Conservation (phyloP, 2,329 filamentous ascomycete species). For the Aspergillus fructus region DNA sequence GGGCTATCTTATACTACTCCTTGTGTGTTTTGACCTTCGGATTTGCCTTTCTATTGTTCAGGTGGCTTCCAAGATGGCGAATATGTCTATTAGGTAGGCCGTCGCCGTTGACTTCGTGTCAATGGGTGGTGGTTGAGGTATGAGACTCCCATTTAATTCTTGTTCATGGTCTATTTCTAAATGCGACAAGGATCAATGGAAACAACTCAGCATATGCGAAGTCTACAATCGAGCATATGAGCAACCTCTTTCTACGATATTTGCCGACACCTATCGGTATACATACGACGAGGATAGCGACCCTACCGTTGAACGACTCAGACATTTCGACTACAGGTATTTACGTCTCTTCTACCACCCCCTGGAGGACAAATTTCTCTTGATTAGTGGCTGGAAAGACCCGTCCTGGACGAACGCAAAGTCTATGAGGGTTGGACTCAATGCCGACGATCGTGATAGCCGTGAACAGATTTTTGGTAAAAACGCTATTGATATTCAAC, state of each 20-base stretch:
- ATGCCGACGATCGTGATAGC: conserved; percentile 81
- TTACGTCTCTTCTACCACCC: conserved; percentile 92
- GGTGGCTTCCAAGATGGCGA: conserved; percentile 88
- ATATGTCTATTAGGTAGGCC: conserved; percentile 71
- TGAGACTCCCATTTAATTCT: conserved; percentile 26
- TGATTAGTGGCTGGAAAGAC: conserved; percentile 91
- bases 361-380: conserved; percentile 79
- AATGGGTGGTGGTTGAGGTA: conserved; percentile 90
- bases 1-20: conserved; percentile 66
- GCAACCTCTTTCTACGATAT: conserved; percentile 62
- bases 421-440: conserved; percentile 73
- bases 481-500: conserved; percentile 89
- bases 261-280: conserved; percentile 53
- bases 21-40: conserved; percentile 74
- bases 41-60: conserved; percentile 76
- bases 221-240: conserved; percentile 62
- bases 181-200: conserved; percentile 77
- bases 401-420: conserved; percentile 80
- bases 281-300: conserved; percentile 67
- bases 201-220: conserved; percentile 77
- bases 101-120: conserved; percentile 68
- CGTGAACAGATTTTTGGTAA: conserved; percentile 84
- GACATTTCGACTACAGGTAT: conserved; percentile 87
- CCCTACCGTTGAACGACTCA: conserved; percentile 71
- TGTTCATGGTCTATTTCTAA: background rate